Evolutionary conservation across 352 stramenopile genomes (phyloP), one percentile per base, ranked within the genome.

Genomic region (Phytophthora sansomeana): DNA sequence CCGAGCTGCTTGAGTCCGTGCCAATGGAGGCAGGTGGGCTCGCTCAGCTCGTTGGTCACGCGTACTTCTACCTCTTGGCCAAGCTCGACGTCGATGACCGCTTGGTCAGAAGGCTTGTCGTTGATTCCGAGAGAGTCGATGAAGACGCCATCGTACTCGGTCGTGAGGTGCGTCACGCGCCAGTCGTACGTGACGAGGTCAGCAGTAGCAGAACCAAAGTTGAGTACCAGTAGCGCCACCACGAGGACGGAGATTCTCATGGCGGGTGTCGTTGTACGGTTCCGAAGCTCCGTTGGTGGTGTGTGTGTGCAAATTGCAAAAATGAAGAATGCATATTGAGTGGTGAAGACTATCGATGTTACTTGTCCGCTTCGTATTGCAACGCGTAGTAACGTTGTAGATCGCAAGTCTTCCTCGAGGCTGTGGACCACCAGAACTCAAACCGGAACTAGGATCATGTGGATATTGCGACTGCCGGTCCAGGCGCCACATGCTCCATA

Each of bases 1-100:
- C 66, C 71, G 16, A 67, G 57, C 21, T 81, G 73, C 54, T 72
- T 73, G 13, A 82, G 42, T 6, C 74, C 74, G 39, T 78, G 70
- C 70, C 74, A 81, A 51, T 82, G 74, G n/a, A 77, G 42, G 49
- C 63, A 74, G 2, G 68, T 74, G 7, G 62, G 58, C 28, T 57
- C 57, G 9, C 52, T 13, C 1, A 79, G 46, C 29, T 75, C 57
- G 24, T 76, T 79, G 21, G 54, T 65, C 28, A 75, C 60, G 19
- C 51, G 62, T 32, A 76, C 57, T 55, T 76, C 51, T 48, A 76
- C 50, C 36, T 76, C 57, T 29, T 76, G 62, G 11, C 68, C 68
- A 21, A 67, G 21, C 11, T 66, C 46, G 19, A 76, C 63, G 21
- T 78, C 63, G 42, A 78, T 78, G 6, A 72, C 29, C 6, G 66